Evolutionary conservation across 345 rosid species (phyloP), one percentile per base, ranked within the genome.

Genomic region (Rubroshorea leprosula): DNA sequence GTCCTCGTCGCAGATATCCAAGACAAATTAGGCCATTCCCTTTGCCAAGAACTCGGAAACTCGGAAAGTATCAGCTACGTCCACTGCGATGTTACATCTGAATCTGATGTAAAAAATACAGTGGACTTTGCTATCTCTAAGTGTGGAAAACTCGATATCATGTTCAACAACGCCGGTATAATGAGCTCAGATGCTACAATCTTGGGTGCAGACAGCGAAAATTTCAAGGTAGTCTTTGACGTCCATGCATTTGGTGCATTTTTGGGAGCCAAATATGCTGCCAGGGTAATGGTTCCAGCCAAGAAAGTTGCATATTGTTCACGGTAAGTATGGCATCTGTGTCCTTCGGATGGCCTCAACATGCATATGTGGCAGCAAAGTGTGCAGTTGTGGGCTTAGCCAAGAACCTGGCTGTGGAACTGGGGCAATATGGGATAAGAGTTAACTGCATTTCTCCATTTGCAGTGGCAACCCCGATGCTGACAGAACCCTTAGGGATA

Each of bases 101-200:
- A 35, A 35, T 74, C 80, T n/a, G 91, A 89, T 48, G 27, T 84
- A 21, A 70, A 77, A 10, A 49, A 72, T 10, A 87, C 87, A 0
- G 86, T 84, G n/a, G 83, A 84, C 61, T 86, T 78, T n/a, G n/a
- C 95, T 16, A 66, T 86, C 41, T 73, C 83, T 1, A 62, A 38
- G 29, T 60, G 72, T 60, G 47, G 58, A 51, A 70, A 72, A 49
- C 86, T 89, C 2, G 87, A 86, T 49, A 82, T 86, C 66, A 82
- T 86, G 95, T 82, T 73, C 78, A 84, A 76, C 86, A 89, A 89
- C 43, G 89, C 91, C 0, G 97, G 95, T 24, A 58, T 82, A 0
- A 72, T 87, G 14, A 79, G 95, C 80, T 55, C 49, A 24, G 76
- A 79, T 20, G 70, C 63, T 2, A 84, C 82, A 47, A 69, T 86